Evolutionary conservation across 352 stramenopile species (phyloP), one percentile per base, ranked within the genome.

Genomic region (Nothophytophthora sp.): DNA sequence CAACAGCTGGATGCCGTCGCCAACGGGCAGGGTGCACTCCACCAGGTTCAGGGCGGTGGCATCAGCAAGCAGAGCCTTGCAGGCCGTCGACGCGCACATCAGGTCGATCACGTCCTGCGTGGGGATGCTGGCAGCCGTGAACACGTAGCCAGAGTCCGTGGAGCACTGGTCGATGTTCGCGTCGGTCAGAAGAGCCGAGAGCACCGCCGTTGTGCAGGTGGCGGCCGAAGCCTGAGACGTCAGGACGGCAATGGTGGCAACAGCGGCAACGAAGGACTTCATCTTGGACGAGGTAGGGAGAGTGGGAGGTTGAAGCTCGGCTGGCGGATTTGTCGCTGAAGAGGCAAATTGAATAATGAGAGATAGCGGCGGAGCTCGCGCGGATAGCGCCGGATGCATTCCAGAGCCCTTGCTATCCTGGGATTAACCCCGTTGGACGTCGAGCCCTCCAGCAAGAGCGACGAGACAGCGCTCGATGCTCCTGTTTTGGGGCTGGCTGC

Each of bases 271-370:
- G 35, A 73, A 65, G 34, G 44, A 68, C 48, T 72, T 68, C 63
- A 72, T 72, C 5, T 30, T 62, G 45, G 46, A 45, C 45, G 45
- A 34, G 32, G 36, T n/a, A 13, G 29, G 13, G 28, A 30, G 18
- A 15, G 38, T 55, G 40, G 56, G 35, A 54, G 53, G 33, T 61
- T 58, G 40, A 40, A 30, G 52, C 43, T 49, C 49, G 37, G 44
- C 23, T 37, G 42, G 19, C 33, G 48, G 57, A 72, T 72, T 68
- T 65, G 63, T 59, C 58, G 51, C 41, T 63, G 55, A 51, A 45
- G n/a, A 68, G 49, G 65, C 65, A 71, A 71, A 68, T 74, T 73
- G 54, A 37, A 48, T 34, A 69, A 50, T 72, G 62, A 72, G 30
- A n/a, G n/a, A n/a, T n/a, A n/a, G n/a, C n/a, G n/a, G n/a, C n/a